Conservation (phyloP, 2,329 filamentous ascomycete genomes). For the Verticillium klebahnii region DNA sequence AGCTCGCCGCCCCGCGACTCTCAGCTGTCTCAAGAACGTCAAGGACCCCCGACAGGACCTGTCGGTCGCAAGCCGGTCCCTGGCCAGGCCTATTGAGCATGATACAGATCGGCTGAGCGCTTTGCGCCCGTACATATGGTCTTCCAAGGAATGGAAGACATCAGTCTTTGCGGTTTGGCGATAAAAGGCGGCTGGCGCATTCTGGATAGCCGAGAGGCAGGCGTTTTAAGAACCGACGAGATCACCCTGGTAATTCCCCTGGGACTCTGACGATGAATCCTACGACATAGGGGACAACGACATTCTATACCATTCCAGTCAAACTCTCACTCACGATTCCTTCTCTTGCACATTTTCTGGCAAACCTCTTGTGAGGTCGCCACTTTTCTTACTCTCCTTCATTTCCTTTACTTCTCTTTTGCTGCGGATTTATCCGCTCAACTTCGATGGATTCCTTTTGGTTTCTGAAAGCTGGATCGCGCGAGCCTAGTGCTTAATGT, state of each 20-base stretch:
- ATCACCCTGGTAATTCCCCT: background rate
- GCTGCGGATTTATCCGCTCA: conserved; percentile 1
- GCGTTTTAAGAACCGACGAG: conserved; percentile 11
- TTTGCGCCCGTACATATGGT: conserved; percentile 6
- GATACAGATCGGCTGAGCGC: background rate
- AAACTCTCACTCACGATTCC: conserved; percentile 13
- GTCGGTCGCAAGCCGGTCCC: conserved; percentile 53
- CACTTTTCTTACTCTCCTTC: conserved; percentile 26
- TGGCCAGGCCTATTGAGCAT: conserved; percentile 36
- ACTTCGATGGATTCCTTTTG: conserved; percentile 14
- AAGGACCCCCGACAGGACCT: conserved; percentile 31
- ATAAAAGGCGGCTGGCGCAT: conserved; percentile 11
- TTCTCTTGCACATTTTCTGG: conserved; percentile 16
- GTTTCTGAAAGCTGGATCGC: conserved; percentile 6
- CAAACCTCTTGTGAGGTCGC: conserved; percentile 4
- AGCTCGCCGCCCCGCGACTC: conserved; percentile 15
- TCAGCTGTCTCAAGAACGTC: conserved; percentile 23
- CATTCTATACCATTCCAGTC: conserved; percentile 10
- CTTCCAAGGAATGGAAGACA: conserved; percentile 9
- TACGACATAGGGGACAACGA: conserved; percentile 6
- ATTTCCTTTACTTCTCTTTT: conserved; percentile 1
- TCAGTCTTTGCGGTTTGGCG: conserved; percentile 13
- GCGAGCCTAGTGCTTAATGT: conserved; percentile 14
- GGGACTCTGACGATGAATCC: conserved; percentile 8
- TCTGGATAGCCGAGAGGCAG: conserved; percentile 11